These are phyloP conservation scores for Penicillium paxilli DNA, from an alignment of 495 filamentous ascomycete genomes.

Conservation along the genomic window DNA sequence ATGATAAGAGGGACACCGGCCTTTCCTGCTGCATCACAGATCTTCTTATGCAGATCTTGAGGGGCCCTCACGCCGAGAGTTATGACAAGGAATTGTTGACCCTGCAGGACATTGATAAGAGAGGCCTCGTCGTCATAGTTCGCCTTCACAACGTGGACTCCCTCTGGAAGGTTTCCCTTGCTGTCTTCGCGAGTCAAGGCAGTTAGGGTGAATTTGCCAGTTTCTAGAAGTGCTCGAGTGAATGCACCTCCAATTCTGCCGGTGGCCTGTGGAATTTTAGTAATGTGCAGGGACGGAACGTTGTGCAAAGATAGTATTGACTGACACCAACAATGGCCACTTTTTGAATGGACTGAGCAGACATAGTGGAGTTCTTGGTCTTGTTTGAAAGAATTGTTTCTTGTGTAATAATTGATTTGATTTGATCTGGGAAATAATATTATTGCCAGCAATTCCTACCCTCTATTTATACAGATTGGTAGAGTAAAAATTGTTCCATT, in stretches of 20 bases:
- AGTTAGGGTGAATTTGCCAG: conserved; percentile 52
- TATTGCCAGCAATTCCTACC: neutral
- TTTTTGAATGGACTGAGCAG: conserved; percentile 4
- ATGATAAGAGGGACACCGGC: conserved; percentile 63
- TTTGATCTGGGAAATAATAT: neutral
- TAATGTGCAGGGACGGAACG: too few species aligned
- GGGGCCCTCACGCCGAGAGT: conserved; percentile 48
- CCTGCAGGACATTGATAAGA: conserved; percentile 46
- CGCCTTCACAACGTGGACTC: conserved; percentile 41
- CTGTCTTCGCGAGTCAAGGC: conserved; percentile 51
- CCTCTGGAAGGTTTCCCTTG: conserved; percentile 37
- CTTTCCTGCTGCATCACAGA: conserved; percentile 59
- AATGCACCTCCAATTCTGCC: conserved; percentile 59
- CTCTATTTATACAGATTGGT: neutral
- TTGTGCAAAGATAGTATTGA: too few species aligned
- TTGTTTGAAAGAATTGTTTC: neutral
- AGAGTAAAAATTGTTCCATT: neutral
- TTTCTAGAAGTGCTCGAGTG: conserved; percentile 46
- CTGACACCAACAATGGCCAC: conserved; percentile 22
- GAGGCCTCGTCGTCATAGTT: conserved; percentile 48
- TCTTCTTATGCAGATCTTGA: conserved; percentile 40
- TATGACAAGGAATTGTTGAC: conserved; percentile 60
- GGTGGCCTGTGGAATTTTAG: conserved; percentile 45
- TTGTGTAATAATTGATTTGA: neutral
- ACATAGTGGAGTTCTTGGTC: neutral